Evolutionary conservation across 331 rosid genomes (phyloP).

Genomic region (Rhamnella rubrinervis): DNA sequence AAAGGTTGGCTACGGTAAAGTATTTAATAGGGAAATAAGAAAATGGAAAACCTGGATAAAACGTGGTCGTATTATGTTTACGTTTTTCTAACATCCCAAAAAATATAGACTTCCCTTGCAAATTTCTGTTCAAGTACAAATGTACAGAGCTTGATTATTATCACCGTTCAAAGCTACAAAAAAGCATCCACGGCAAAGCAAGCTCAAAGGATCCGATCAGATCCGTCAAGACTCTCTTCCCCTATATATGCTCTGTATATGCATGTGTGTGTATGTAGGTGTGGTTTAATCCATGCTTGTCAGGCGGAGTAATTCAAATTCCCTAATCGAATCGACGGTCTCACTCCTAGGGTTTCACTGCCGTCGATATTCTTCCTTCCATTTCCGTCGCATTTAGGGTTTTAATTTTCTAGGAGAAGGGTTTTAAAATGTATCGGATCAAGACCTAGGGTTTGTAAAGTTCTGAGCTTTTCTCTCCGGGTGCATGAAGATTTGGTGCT

Average conservation of each 20-base stretch:
- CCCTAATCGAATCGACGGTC: not conserved
- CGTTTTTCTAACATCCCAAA: no score
- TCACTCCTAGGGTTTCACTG: slow-evolving; percentile 54
- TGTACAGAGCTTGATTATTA: not conserved
- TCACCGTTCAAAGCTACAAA: slow-evolving; percentile 18
- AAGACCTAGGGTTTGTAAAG: slow-evolving; percentile 45
- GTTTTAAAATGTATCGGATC: slow-evolving; percentile 61
- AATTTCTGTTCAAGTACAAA: slow-evolving; percentile 2
- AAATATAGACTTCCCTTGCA: not conserved
- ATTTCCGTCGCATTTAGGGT: slow-evolving; percentile 22
- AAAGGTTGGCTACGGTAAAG: not conserved
- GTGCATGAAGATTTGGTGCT: slow-evolving; percentile 87
- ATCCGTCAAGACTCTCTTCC: slow-evolving; percentile 38
- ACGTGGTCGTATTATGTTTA: not conserved
- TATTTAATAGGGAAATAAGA: no score
- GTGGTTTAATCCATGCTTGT: not conserved
- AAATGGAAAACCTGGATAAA: no score
- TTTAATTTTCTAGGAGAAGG: not conserved
- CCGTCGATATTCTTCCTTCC: slow-evolving; percentile 3
- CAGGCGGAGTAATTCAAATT: not conserved
- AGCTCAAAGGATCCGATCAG: slow-evolving; percentile 71
- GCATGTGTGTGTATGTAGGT: not conserved
- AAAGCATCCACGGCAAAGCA: slow-evolving; percentile 40
- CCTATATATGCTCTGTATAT: not conserved
- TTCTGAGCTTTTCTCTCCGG: slow-evolving; percentile 23